These are phyloP conservation scores for Pestalotiopsis sp. DNA, from an alignment of 2,329 filamentous ascomycete species.

Conservation along the genomic window DNA sequence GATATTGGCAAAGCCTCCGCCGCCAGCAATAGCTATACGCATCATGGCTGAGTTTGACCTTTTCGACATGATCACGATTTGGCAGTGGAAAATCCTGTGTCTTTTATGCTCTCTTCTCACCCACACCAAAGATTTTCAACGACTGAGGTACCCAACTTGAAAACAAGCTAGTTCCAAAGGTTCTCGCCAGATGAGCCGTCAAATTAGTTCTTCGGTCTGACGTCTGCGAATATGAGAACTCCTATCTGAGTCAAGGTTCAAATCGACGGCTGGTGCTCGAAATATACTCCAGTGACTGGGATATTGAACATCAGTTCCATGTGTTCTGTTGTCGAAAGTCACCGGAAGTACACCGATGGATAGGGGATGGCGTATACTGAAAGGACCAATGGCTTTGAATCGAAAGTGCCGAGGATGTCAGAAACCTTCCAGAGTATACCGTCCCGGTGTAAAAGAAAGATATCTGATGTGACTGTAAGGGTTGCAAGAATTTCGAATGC, in stretches of 20 bases:
- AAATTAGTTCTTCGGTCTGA: neutral
- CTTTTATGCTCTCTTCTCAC: neutral
- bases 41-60: slow-evolving; percentile 45
- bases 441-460: neutral
- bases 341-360: neutral
- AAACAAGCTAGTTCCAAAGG: neutral
- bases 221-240: neutral
- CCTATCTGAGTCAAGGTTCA: slow-evolving; percentile 6
- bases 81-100: neutral
- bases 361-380: slow-evolving; percentile 6
- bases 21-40: slow-evolving; percentile 65
- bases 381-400: neutral
- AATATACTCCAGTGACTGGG: neutral
- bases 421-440: neutral
- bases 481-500: neutral
- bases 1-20: slow-evolving; percentile 59
- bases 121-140: neutral
- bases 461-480: slow-evolving; percentile 7
- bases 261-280: neutral
- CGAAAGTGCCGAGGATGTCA: neutral
- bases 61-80: slow-evolving; percentile 16
- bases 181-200: slow-evolving; percentile 1
- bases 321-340: neutral
- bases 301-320: neutral
- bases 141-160: neutral